Evolutionary conservation across 805 yeast species (phyloP), one percentile per base, ranked within the genome.

Genomic region (Komagataella pastoris): DNA sequence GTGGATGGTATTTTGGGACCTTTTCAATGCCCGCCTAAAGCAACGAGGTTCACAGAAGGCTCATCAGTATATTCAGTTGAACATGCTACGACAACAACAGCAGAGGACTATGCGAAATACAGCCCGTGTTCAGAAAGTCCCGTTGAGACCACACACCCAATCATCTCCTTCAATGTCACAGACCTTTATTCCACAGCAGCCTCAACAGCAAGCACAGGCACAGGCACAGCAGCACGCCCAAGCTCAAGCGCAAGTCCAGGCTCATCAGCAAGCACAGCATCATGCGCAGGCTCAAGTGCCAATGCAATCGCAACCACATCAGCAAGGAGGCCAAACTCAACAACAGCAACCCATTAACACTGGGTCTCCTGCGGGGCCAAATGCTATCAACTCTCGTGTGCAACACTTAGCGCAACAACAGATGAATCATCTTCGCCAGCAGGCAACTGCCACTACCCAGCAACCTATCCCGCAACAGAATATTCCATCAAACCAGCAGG

Each of bases 1-100:
- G 97, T 89, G 97, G 97, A 88, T 81, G 70, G 81, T 90, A 17
- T 90, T 89, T 63, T 90, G 97, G 97, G 97, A 89, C 63, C 82
- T 88, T 24, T 87, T 84, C 66, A 85, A 85, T 60, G 95, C 95
- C 2, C 75, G 88, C 58, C 80, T 87, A 46, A 80, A 77, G 55
- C 71, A 81, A 53, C 83, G 80, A 14, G 79, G 82, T 12, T 77
- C 85, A 3, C 69, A 73, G 2, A 68, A 77, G 53, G 91, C 93
- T 2, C 76, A 78, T 48, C 86, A 84, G 60, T 87, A 85, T 65
- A 81, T 80, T 59, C 86, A 83, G 56, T 72, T 79, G 55, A 81
- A 83, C 56, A 61, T 74, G 48, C 62, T 79, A 61, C 75, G 78
- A 54, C 84, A 81, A 60, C 72, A 79, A 52, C 84, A 80, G 61